Evolutionary conservation across 1,284 basidiomycete species (phyloP), one percentile per base, ranked within the genome.

Genomic region (Mrakiaceae sp.): DNA sequence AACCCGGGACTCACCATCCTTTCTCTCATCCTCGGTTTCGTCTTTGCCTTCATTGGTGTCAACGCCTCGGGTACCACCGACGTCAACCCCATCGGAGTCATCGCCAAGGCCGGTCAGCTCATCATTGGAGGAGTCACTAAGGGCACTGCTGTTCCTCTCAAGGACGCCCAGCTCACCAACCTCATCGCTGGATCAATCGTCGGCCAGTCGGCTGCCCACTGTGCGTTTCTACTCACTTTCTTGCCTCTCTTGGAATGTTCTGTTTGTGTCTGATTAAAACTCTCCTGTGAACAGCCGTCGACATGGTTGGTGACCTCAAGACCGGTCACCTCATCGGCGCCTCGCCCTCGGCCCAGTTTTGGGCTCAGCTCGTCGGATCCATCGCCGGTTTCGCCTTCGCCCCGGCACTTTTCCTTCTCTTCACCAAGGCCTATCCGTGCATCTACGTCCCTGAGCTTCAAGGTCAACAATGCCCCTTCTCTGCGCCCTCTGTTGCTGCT

Each of bases 291-390:
- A 27, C 27, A 27, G 27, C 83, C 39, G 75, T 81, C 60, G 86
- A 87, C 73, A 87, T 87, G 85, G 83, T 84, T 67, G 82, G 84
- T 66, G 86, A 87, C 70, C 75, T 87, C 69, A 86, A 87, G 77
- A 85, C 86, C 7, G 84, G 83, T 65, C 85, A 86, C 73, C 79
- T 87, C 64, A 79, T 87, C 11, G 78, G 84, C 56, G 83, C 85
- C 43, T 84, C 83, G 70, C 86, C 86, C 27, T 78, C 76, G 67
- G 82, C 82, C 71, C 84, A 87, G 76, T 87, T 87, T 74, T 78
- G 82, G 70, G 83, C 83, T 52, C 83, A 85, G 75, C 74, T 84
- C 5, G 76, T 75, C 64, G 83, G 83, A 53, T 16, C 11, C 52
- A 53, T 53, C 56, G 76, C 83, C 42, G 74, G 83, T 64, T 82